Evolutionary conservation across 352 stramenopile genomes (phyloP).

Genomic region (Phytophthora agathidicida): DNA sequence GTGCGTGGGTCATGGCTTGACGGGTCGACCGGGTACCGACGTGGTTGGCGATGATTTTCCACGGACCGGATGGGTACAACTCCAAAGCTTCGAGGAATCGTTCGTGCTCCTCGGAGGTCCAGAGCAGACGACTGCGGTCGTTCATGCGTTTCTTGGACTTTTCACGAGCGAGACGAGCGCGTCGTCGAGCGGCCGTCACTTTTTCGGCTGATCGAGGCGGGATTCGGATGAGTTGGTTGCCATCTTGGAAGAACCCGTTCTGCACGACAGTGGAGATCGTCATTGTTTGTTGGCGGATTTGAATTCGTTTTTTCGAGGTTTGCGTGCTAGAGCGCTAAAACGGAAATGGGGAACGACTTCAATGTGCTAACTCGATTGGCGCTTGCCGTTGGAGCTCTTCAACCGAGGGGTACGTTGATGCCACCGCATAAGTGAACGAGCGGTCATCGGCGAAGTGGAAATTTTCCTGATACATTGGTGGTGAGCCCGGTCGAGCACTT

Average conservation of each 20-base stretch:
- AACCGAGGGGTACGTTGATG: slow-evolving; percentile 16
- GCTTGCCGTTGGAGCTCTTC: slow-evolving; percentile 17
- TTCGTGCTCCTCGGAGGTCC: slow-evolving; percentile 45
- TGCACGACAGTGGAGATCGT: slow-evolving; percentile 39
- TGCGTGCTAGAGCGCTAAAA: slow-evolving; percentile 16
- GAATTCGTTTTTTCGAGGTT: not conserved
- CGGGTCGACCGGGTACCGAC: slow-evolving; percentile 42
- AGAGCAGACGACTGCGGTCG: slow-evolving; percentile 31
- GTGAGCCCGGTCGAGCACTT: slow-evolving; percentile 22
- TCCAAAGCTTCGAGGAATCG: slow-evolving; percentile 50
- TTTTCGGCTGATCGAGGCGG: slow-evolving; percentile 25
- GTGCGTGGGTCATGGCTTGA: slow-evolving; percentile 51
- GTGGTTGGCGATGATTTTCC: slow-evolving; percentile 43
- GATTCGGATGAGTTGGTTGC: slow-evolving; percentile 39
- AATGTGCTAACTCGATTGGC: slow-evolving; percentile 9
- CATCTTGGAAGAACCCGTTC: slow-evolving; percentile 36
- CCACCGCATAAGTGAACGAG: not conserved
- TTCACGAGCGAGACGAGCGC: slow-evolving; percentile 22
- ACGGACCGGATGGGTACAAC: slow-evolving; percentile 44
- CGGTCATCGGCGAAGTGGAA: slow-evolving; percentile 21
- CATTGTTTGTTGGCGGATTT: slow-evolving; percentile 18
- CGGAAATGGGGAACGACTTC: slow-evolving; percentile 21
- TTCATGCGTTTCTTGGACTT: slow-evolving; percentile 35
- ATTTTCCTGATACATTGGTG: slow-evolving; percentile 37
- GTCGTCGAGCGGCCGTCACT: slow-evolving; percentile 17